Base-by-base conservation (phyloP, 2,329 filamentous ascomycete species). In the Fusarium bulbicola region DNA sequence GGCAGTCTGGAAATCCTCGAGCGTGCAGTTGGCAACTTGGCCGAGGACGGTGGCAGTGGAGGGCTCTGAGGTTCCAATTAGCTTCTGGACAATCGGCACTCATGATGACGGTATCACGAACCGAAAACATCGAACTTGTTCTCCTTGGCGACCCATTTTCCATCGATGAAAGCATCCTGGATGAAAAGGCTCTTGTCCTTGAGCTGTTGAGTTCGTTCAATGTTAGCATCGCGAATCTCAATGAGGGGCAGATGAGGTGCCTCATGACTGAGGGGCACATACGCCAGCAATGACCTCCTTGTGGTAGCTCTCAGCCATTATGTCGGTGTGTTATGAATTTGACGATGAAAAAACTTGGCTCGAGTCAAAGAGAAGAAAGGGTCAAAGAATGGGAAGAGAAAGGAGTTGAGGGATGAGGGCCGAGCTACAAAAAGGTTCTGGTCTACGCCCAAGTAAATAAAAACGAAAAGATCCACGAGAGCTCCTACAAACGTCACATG, bases 101-200 rank as follows among this genome's bases (percentile, higher is more conserved):
- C 42, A 63, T 75, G 50, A 60, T 30, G 45, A 20, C 26, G 37
- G 10, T 7, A 32, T 21, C 9, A 75, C 75, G 60, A 47, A 77
- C 76, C 76, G 40, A 78, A 78, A 34, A 78, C 76, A 28, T 78
- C 76, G 14, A 78, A 78, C 59, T 77, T 78, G 65, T 76, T 76
- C n/a, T 78, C 75, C 64, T 78, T 78, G 60, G 74, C 26, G 32
- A 76, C 75, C 76, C 76, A 78, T 71, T 76, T 66, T 21, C 76
- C 76, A 46, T 78, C 74, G 24, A 78, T 77, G 59, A 78, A 78
- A 49, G 76, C 76, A 39, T 78, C 75, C 52, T 78, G 75, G 32
- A 78, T 78, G 68, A 78, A 78, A 42, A 78, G 76, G 53, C 72
- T 76, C 62, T 69, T 65, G 61, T 78, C 69, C 66, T 78, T 78